Evolutionary conservation across 2,329 filamentous ascomycete species (phyloP), one percentile per base, ranked within the genome.

Genomic region (Hirsutella minnesotensis): DNA sequence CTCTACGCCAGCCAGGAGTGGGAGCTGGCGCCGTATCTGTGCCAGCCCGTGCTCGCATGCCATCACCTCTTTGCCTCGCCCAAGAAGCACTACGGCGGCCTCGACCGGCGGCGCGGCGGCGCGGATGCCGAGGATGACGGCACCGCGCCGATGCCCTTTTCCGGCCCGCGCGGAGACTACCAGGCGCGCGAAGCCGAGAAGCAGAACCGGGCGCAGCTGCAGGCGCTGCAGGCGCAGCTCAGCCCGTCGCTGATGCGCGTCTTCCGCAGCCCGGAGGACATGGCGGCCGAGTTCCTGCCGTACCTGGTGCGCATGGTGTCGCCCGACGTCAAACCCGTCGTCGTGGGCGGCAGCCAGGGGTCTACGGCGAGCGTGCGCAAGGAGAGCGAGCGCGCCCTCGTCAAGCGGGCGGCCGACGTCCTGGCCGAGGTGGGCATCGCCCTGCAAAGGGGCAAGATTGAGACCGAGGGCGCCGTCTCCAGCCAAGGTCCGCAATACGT

Each of bases 1-100:
- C 73, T 96, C 1, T 94, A 81, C 57, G 68, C 78, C n/a, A 81
- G 77, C 46, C 90, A 95, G 59, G 89, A 94, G 44, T 98, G 92
- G 85, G 92, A 98, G 61, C 68, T 98, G 15, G 77, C 76, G 1
- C 81, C 86, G 0, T 98, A 98, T 59, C 75, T 96, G 39, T 86
- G 81, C 53, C 85, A 92, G 51, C 82, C 90, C 0, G 75, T 92
- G 15, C 74, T 96, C 2, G 92, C 86, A 3, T 95, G 94, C 56
- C 94, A 98, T 58, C 73, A 86, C 56, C 73, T 98, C 12, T 98
- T 98, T 56, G 86, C 89, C 3, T 83, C 85, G 0, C 77, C 82
- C 21, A 72, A 72, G 30, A 72, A 72, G 43, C 69, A 69, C 53
- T 41, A 62, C 34, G 62, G 60, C 45, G 59, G 58, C 30, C 68